Base-by-base conservation (phyloP, 75 land plant genomes). In the Ceratopteris richardii region DNA sequence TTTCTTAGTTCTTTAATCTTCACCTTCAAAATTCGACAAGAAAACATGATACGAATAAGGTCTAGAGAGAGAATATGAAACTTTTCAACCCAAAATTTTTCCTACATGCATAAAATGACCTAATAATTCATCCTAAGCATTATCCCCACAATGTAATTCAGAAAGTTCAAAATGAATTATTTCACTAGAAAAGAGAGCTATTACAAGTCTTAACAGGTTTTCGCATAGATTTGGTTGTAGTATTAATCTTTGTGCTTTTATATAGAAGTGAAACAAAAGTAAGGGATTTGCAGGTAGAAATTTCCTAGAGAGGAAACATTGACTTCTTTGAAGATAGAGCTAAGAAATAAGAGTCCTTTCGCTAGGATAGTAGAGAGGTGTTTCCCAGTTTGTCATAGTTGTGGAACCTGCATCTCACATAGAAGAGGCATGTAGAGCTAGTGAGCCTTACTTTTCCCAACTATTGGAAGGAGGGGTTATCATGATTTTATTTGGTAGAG, bases 231-330 rank as follows among this genome's bases (percentile, higher is more conserved):
- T 22, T 94, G 7, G 78, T 67, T 29, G 98, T 91, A 26, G 85
- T 94, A 18, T 27, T 72, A 28, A 7, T 81, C 18, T 94, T 93
- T 63, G 88, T 88, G 57, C 80, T 94, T 43, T 71, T 94, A 0
- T 94, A 94, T 62, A 66, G 64, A 51, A 69, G 74, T 26, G 98
- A 94, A 9, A 62, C 72, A 44, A 86, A 68, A 19, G 82, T 88
- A 17, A 72, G 85, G 36, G 85, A 94, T 54, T 72, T 68, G 33
- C 84, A 91, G 57, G 1, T 90, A 26, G 96, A 94, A 71, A 67
- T 75, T 94, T 4, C 68, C 80, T n/a, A 85, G 98, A 66, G 98
- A 94, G 53, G 98, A 94, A 62, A 78, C 64, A 51, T 71, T 94
- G 31, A 85, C 98, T 20, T 73, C 73, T 19, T 72, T 94, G 11